Conservation (phyloP, 2,329 filamentous ascomycete genomes). For the Lasiodiplodia theobromae region DNA sequence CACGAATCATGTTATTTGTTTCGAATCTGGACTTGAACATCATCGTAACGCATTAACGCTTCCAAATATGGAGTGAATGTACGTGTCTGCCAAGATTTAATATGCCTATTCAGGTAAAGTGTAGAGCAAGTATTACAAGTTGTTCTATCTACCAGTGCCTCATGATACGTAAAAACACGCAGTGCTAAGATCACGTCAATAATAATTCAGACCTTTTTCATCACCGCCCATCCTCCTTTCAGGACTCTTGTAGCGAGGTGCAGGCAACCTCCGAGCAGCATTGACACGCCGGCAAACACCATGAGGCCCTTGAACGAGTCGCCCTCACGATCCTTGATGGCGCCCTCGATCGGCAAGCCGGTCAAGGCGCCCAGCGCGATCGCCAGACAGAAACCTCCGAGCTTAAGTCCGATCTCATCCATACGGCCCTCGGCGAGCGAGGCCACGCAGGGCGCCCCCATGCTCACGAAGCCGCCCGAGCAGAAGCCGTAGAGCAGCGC, state of each 20-base stretch:
- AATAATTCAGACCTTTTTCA: conserved; percentile 3
- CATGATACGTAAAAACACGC: no score
- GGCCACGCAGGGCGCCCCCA: conserved; percentile 41
- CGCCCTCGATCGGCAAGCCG: conserved; percentile 32
- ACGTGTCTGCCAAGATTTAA: no score
- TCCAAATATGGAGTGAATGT: no score
- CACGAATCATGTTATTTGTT: no score
- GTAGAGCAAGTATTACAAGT: no score
- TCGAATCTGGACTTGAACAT: no score
- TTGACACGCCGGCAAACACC: conserved; percentile 18
- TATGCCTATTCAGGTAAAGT: no score
- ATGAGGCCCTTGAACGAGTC: conserved; percentile 14
- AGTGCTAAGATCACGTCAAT: not conserved
- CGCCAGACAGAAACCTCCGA: conserved; percentile 30
- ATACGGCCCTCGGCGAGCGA: conserved; percentile 19
- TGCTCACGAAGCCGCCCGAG: conserved; percentile 54
- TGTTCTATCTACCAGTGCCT: no score
- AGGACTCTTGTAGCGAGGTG: not conserved
- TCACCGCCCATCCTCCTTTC: conserved; percentile 2
- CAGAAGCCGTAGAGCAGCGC: conserved; percentile 58
- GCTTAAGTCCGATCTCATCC: conserved; percentile 25
- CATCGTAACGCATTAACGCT: no score
- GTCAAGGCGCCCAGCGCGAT: conserved; percentile 28
- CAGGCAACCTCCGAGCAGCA: conserved; percentile 11
- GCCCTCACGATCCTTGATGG: conserved; percentile 24